These are phyloP conservation scores for Pleurotus pulmonarius DNA, from an alignment of 768 basidiomycete species.

Conservation along the genomic window DNA sequence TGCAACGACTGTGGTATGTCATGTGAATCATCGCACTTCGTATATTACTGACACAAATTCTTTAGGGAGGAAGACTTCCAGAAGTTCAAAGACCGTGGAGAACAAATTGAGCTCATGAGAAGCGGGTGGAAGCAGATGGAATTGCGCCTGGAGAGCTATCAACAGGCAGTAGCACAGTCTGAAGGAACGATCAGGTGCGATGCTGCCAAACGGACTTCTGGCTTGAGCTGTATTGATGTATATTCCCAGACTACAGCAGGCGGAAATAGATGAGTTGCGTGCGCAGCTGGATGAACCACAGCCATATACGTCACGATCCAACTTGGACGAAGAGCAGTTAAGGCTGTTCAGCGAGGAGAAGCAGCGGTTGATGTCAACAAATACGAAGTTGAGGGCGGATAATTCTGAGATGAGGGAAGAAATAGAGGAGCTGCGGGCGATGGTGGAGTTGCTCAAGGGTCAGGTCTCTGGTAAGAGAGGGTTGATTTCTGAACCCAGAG, in stretches of 20 bases:
- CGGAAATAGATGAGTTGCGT: constrained; percentile 61
- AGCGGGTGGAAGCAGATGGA: constrained; percentile 65
- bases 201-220: background rate
- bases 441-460: constrained; percentile 63
- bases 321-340: constrained; percentile 22
- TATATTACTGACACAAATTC: background rate
- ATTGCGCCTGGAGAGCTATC: constrained; percentile 55
- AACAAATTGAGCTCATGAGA: constrained; percentile 52
- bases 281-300: constrained; percentile 41
- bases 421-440: constrained; percentile 61
- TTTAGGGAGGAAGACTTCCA: constrained; percentile 72
- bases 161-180: constrained; percentile 47
- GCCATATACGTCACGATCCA: background rate
- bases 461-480: constrained; percentile 44
- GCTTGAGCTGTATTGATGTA: background rate
- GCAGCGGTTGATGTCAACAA: constrained; percentile 40
- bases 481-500: constrained; percentile 42
- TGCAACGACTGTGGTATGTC: constrained; percentile 75
- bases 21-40: background rate
- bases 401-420: constrained; percentile 45
- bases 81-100: constrained; percentile 62
- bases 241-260: constrained; percentile 45
- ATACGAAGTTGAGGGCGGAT: constrained; percentile 51
- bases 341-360: constrained; percentile 44
- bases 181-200: constrained; percentile 59